Evolutionary conservation across 768 basidiomycete species (phyloP).

Genomic region (Lentinula aciculospora): DNA sequence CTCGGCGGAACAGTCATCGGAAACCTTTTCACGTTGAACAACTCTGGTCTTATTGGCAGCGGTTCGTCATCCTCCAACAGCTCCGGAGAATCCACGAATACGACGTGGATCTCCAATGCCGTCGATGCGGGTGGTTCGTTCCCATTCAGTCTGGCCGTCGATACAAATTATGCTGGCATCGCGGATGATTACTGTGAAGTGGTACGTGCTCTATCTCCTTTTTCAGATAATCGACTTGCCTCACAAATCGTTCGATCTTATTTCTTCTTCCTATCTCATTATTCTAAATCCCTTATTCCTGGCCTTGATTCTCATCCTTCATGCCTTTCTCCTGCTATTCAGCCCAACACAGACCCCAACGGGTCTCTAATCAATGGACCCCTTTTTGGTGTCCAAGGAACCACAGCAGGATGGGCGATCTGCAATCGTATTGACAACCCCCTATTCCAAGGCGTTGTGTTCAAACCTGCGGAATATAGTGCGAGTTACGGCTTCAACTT

Average conservation of each 20-base stretch:
- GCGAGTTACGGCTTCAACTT: not conserved
- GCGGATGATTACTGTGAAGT: slow-evolving; percentile 3
- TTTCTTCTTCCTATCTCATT: not conserved
- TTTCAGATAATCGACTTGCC: too few relatives aligned
- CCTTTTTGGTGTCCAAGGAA: not conserved
- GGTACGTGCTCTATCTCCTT: not conserved
- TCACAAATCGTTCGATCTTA: too few relatives aligned
- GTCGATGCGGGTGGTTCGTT: not conserved
- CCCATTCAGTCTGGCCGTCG: not conserved
- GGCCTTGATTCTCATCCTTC: too few relatives aligned
- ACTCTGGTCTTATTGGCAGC: not conserved
- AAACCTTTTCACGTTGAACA: not conserved
- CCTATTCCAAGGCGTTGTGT: not conserved
- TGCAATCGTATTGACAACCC: not conserved
- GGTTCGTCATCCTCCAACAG: not conserved
- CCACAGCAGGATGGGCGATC: not conserved
- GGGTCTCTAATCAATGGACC: not conserved
- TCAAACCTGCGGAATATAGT: not conserved
- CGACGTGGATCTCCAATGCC: not conserved
- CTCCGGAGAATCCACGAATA: not conserved
- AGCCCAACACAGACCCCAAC: not conserved
- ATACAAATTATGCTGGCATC: not conserved
- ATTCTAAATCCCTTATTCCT: too few relatives aligned
- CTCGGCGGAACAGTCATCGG: not conserved
- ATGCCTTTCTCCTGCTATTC: too few relatives aligned